phyloP scores from a whole-genome alignment of 371 early-diverging fungal species.

The Zychaea mexicana region DNA sequence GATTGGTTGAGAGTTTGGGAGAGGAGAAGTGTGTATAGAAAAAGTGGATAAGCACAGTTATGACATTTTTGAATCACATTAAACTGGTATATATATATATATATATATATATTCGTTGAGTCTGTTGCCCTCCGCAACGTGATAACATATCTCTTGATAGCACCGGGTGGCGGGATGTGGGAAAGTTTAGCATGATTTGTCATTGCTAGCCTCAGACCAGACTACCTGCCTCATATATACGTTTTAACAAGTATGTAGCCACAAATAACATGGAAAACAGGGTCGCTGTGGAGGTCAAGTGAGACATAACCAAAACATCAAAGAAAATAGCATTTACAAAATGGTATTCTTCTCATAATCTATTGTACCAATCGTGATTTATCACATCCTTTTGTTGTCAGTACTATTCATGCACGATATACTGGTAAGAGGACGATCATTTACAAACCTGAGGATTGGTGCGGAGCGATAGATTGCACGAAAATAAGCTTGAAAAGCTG shows the following conservation, averaged over 20 bases:
- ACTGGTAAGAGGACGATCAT: neutral
- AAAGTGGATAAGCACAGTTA: conserved; percentile 15
- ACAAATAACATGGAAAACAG: too few species aligned
- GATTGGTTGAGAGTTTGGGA: neutral
- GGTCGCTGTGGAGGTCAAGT: too few species aligned
- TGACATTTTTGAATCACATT: conserved; percentile 18
- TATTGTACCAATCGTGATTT: too few species aligned
- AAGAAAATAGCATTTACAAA: too few species aligned
- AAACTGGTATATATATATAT: conserved; percentile 9
- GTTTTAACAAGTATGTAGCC: neutral
- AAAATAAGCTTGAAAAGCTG: neutral
- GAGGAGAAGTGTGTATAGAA: neutral
- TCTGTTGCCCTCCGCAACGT: conserved; percentile 7
- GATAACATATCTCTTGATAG: conserved; percentile 1
- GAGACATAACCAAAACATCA: too few species aligned
- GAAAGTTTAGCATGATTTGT: conserved; percentile 29
- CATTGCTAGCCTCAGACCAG: conserved; percentile 52
- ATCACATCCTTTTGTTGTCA: neutral
- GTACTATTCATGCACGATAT: neutral
- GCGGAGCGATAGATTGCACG: neutral
- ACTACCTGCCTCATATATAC: neutral
- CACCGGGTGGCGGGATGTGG: conserved; percentile 22
- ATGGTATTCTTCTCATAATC: too few species aligned
- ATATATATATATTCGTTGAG: conserved; percentile 16
- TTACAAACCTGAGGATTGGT: conserved; percentile 1